Base-by-base conservation (phyloP, 1,139 yeast species). In the Petasospora rhodanensis region DNA sequence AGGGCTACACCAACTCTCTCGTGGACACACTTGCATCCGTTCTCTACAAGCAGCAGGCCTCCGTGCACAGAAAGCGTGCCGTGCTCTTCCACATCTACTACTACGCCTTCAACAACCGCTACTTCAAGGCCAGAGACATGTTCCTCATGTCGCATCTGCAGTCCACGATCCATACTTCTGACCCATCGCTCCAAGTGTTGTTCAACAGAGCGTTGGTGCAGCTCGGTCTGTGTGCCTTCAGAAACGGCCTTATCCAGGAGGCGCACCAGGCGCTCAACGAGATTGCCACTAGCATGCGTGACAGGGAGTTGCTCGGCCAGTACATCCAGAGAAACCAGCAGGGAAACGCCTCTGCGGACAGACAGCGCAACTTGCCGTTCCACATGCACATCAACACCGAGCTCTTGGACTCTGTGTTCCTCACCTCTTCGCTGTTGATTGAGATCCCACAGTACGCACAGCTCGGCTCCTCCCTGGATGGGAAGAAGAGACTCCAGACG, bases 331-430 rank as follows among this genome's bases (percentile, higher is more conserved):
- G 86, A 58, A 78, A 73, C 56, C 67, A 66, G 56, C 78, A 76
- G 40, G 74, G 68, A 52, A 32, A 76, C 64, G 55, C 65, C 46
- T 47, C 42, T 47, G 33, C 58, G 44, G 55, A 50, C 17, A 82
- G 76, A 55, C 94, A 82, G 59, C 82, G 89, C 58, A 74, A 87
- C 59, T 72, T 91, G 57, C 99, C 99, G 41, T 93, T 84, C 82
- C 98, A 93, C 65, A 89, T 86, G 82, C 99, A 93, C 66, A 87
- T 93, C 61, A 93, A 93, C 63, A 70, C 89, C 53, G 98, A 93
- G 67, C 76, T 93, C 52, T 73, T 93, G 52, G 98, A 93, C 65
- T 83, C 95, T 59, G 95, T 85, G 37, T 89, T 83, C 68, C 76
- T 87, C 70, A 91, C 97, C 10, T 73, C 89, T 43, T 85, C 96